These are phyloP conservation scores for Aphanocladium album DNA, from an alignment of 2,329 filamentous ascomycete genomes.

Conservation along the genomic window DNA sequence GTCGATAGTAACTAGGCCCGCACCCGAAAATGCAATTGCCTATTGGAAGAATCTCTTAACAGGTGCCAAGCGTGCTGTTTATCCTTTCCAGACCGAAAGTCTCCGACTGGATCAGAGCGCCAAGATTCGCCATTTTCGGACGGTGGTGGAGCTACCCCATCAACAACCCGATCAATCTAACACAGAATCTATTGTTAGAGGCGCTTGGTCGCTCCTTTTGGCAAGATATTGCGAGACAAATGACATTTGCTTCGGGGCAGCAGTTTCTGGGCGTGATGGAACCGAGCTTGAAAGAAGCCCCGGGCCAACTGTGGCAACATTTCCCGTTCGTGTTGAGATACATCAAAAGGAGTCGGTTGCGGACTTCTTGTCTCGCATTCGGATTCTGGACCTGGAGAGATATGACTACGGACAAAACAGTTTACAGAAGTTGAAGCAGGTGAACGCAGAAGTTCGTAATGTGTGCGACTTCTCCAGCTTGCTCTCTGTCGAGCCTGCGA, in stretches of 20 bases:
- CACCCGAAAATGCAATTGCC: neutral
- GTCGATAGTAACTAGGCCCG: neutral
- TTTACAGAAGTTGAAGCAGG: slow-evolving; percentile 18
- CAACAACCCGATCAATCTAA: neutral
- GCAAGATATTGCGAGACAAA: slow-evolving; percentile 29
- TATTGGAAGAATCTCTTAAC: neutral
- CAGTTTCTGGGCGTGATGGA: slow-evolving; percentile 45
- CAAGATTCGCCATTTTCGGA: neutral
- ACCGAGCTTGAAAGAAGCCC: slow-evolving; percentile 41
- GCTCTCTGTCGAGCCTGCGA: slow-evolving; percentile 21
- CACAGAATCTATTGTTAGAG: slow-evolving; percentile 16
- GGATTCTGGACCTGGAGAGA: slow-evolving; percentile 20
- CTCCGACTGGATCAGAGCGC: neutral
- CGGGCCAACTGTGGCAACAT: slow-evolving; percentile 31
- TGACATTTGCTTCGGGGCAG: slow-evolving; percentile 48
- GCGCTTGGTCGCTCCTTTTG: slow-evolving; percentile 29
- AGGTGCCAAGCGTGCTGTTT: neutral
- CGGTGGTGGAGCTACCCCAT: neutral
- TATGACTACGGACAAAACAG: slow-evolving; percentile 21
- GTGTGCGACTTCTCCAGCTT: slow-evolving; percentile 24
- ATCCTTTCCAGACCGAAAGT: neutral
- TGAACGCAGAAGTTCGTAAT: slow-evolving; percentile 15
- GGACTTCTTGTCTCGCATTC: slow-evolving; percentile 12
- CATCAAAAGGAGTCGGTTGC: neutral
- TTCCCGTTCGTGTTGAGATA: slow-evolving; percentile 1